These are phyloP conservation scores for Pleurotus djamor DNA, from an alignment of 768 basidiomycete genomes.

Conservation along the genomic window DNA sequence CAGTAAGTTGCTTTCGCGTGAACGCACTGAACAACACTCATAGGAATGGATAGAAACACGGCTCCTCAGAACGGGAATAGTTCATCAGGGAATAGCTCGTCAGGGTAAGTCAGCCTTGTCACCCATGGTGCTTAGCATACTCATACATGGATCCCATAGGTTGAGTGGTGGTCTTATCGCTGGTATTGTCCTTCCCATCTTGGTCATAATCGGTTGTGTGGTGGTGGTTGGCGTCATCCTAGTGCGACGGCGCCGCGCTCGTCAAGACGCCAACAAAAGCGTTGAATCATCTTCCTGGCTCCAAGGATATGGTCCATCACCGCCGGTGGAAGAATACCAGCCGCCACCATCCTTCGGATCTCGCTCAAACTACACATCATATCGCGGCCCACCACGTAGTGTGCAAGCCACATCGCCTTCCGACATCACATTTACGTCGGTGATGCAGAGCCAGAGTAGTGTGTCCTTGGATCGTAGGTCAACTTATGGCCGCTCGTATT, in stretches of 20 bases:
- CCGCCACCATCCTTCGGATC: background rate
- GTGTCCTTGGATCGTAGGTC: background rate
- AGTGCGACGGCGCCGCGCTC: background rate
- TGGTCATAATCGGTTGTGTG: background rate
- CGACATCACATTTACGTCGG: background rate
- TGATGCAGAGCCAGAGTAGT: background rate
- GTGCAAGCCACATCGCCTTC: background rate
- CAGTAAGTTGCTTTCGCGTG: background rate
- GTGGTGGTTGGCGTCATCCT: background rate
- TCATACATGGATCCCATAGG: background rate
- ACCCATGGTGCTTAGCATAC: background rate
- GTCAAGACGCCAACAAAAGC: background rate
- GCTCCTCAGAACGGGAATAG: too few species aligned
- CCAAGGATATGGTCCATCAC: background rate
- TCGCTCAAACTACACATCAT: background rate
- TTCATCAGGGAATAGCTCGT: background rate
- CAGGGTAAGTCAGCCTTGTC: background rate
- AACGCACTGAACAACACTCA: background rate
- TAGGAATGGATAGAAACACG: background rate
- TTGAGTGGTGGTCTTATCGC: background rate
- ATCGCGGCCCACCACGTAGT: background rate
- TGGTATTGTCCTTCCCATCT: conserved; percentile 1
- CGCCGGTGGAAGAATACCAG: too few species aligned
- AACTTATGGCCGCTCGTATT: background rate
- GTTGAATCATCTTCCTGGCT: background rate